Evolutionary conservation across 495 filamentous ascomycete species (phyloP).

Genomic region (Penicillium verhagenii): DNA sequence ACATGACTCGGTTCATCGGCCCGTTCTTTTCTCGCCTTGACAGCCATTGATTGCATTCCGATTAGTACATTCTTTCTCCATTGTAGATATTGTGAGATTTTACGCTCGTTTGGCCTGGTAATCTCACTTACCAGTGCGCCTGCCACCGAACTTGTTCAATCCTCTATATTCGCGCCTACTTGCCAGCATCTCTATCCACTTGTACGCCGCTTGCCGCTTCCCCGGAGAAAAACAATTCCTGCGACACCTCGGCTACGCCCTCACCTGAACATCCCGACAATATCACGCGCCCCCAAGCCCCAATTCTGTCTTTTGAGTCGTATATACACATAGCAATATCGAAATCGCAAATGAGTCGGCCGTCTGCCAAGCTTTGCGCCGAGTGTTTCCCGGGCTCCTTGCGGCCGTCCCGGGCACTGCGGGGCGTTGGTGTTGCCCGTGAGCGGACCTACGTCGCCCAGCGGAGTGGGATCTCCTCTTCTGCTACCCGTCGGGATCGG

Average conservation of each 20-base stretch:
- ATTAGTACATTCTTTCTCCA: background rate
- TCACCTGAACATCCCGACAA: background rate
- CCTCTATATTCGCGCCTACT: background rate
- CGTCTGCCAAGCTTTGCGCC: conserved; percentile 34
- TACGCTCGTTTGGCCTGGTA: background rate
- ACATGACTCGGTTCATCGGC: conserved; percentile 30
- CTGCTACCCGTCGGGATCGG: background rate
- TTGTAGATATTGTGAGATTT: background rate
- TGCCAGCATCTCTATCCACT: background rate
- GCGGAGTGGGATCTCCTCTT: background rate
- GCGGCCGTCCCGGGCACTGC: conserved; percentile 17
- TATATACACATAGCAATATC: conserved; percentile 1
- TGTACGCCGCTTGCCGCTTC: conserved; percentile 4
- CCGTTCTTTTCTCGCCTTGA: conserved; percentile 22
- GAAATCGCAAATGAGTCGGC: conserved; percentile 29
- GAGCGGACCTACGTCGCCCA: conserved; percentile 13
- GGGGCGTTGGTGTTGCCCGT: background rate
- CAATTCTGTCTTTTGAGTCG: background rate
- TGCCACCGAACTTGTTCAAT: background rate
- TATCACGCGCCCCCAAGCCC: background rate
- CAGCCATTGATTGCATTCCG: background rate
- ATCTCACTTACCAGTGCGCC: background rate
- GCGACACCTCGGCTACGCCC: conserved; percentile 28
- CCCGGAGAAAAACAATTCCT: conserved; percentile 23
- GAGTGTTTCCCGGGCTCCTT: conserved; percentile 35